Evolutionary conservation across 352 stramenopile genomes (phyloP), one percentile per base, ranked within the genome.

Genomic region (Phytophthora pini): DNA sequence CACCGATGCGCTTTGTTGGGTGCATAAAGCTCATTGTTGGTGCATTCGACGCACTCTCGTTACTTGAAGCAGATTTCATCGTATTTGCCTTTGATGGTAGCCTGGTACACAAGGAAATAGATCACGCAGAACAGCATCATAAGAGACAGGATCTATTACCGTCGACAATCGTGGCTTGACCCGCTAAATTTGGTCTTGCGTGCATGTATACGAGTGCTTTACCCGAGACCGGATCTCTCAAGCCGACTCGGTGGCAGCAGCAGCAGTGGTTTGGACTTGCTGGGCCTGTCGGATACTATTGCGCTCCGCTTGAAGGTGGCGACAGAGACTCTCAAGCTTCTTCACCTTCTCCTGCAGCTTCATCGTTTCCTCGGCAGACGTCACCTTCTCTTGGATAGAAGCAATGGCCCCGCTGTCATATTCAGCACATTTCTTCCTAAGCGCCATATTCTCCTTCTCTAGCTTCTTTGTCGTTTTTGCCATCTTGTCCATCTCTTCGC

Each of bases 401-500:
- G 78, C 82, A 52, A 96, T 94, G 2, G 84, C 88, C 17, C 77
- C 79, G 32, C 63, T 79, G 65, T 96, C 88, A 61, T 96, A 96
- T 44, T 80, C 70, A 29, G 83, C 84, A 61, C 84, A 93, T 49
- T 96, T 96, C 50, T 90, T 94, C 52, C 87, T 83, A 0, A 96
- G 71, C 13, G 84, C 70, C 17, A 72, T 36, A 56, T 96, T 96
- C 46, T 96, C 88, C 55, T 94, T 96, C 67, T 96, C 88, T 2
- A 96, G 65, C 40, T 89, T 89, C 61, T 94, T 94, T n/a, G 82
- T 93, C 15, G 88, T 79, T 70, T 96, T 96, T 32, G 76, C 72
- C 86, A 96, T 93, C 69, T 94, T 94, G 61, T 93, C 84, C 72
- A 96, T 94, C 51, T 96, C 88, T n/a, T 87, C 69, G 22, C 88